Conservation (phyloP, 495 filamentous ascomycete genomes). For the Peziza echinospora region DNA sequence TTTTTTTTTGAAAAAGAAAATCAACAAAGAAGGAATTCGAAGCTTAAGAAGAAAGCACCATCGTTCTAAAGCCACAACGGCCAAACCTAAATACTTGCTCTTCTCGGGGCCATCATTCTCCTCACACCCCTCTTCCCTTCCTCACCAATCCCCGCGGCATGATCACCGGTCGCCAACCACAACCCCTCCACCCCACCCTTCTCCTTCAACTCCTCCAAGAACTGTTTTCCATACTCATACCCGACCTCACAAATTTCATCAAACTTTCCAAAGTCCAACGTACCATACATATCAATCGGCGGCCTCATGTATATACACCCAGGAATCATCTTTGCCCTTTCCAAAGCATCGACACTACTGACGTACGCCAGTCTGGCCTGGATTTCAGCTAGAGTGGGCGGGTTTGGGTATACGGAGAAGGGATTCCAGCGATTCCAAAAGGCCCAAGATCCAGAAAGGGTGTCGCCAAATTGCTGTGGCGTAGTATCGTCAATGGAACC, state of each 20-base stretch:
- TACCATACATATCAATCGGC: constrained; percentile 81
- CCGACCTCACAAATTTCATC: constrained; percentile 88
- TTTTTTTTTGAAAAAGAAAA: too few species aligned
- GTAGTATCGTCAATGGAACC: constrained; percentile 75
- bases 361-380: constrained; percentile 91
- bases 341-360: constrained; percentile 73
- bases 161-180: constrained; percentile 43
- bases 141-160: constrained; percentile 56
- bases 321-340: constrained; percentile 67
- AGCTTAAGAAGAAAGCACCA: too few species aligned
- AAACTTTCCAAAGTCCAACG: constrained; percentile 88
- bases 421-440: constrained; percentile 92
- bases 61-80: too few species aligned
- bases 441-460: constrained; percentile 86
- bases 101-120: constrained; percentile 78
- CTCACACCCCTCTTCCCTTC: constrained; percentile 74
- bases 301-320: constrained; percentile 92
- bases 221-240: constrained; percentile 64
- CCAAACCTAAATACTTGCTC: constrained; percentile 81
- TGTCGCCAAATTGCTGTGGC: constrained; percentile 79
- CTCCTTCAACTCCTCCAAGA: constrained; percentile 47
- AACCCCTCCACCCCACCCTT: constrained; percentile 48
- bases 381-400: constrained; percentile 86
- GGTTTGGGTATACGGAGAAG: constrained; percentile 65
- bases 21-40: too few species aligned